Evolutionary conservation across 2,329 filamentous ascomycete species (phyloP).

Genomic region (Byssochlamys sp.): DNA sequence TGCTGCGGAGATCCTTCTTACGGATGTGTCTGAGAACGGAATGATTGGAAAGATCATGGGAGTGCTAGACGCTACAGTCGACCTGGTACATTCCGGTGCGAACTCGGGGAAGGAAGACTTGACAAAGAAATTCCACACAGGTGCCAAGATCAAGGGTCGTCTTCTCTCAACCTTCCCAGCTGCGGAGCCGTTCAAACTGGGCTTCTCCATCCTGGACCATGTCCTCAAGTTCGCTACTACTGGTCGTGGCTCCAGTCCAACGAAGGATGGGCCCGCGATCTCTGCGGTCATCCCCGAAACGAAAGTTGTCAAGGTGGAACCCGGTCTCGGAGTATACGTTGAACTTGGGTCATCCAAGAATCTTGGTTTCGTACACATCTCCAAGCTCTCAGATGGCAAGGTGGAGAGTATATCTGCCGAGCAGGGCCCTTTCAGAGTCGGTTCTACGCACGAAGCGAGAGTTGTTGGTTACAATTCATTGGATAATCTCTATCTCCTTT

Average conservation of each 20-base stretch:
- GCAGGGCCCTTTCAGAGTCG: slow-evolving; percentile 68
- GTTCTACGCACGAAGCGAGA: slow-evolving; percentile 68
- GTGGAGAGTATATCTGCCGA: slow-evolving; percentile 70
- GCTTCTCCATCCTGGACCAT: slow-evolving; percentile 81
- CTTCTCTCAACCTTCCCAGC: slow-evolving; percentile 80
- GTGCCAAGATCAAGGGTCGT: slow-evolving; percentile 73
- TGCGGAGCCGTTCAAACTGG: slow-evolving; percentile 70
- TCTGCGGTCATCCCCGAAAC: slow-evolving; percentile 70
- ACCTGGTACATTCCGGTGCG: slow-evolving; percentile 76
- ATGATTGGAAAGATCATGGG: slow-evolving; percentile 85
- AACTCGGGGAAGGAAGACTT: slow-evolving; percentile 61
- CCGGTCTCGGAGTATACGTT: slow-evolving; percentile 71
- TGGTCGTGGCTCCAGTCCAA: slow-evolving; percentile 26
- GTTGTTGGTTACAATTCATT: slow-evolving; percentile 78
- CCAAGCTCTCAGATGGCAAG: slow-evolving; percentile 78
- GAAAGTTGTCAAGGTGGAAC: slow-evolving; percentile 69
- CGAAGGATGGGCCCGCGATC: slow-evolving; percentile 36
- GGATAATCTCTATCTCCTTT: slow-evolving; percentile 76
- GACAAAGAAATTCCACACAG: slow-evolving; percentile 68
- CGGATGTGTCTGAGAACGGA: slow-evolving; percentile 64
- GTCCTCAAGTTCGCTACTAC: slow-evolving; percentile 52
- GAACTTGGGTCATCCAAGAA: slow-evolving; percentile 55
- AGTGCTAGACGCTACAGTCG: slow-evolving; percentile 78
- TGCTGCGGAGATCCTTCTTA: slow-evolving; percentile 74
- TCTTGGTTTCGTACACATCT: slow-evolving; percentile 91